phyloP scores from a whole-genome alignment of 2,329 filamentous ascomycete genomes.

The Calycina herbarum region DNA sequence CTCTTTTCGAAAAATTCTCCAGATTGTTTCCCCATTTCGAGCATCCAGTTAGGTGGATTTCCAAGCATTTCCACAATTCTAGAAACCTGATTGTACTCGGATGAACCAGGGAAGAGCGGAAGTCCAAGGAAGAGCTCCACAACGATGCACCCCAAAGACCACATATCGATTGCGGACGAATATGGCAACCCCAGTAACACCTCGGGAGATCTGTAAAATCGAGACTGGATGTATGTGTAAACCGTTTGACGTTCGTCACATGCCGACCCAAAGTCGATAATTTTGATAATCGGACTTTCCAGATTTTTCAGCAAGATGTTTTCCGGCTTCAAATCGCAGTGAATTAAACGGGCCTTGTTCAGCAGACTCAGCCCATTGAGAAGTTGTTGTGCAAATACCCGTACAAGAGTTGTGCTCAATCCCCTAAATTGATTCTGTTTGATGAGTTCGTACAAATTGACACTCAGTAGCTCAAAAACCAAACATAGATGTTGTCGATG shows the following conservation, averaged over 20 bases:
- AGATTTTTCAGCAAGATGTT: conserved; percentile 98
- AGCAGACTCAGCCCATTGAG: conserved; percentile 88
- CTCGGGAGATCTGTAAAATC: conserved; percentile 96
- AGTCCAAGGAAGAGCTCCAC: conserved; percentile 95
- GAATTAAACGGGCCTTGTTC: conserved; percentile 95
- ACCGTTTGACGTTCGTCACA: conserved; percentile 98
- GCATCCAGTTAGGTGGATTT: conserved; percentile 96
- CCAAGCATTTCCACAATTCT: conserved; percentile 98
- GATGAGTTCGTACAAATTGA: conserved; percentile 97
- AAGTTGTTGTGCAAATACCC: conserved; percentile 95
- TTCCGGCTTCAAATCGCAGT: conserved; percentile 97
- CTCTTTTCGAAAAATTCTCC: conserved; percentile 96
- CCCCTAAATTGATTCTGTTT: conserved; percentile 99
- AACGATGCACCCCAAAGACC: conserved; percentile 97
- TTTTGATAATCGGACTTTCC: conserved; percentile 98
- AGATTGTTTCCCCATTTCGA: conserved; percentile 97
- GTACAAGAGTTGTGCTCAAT: conserved; percentile 91
- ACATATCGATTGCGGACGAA: conserved; percentile 99
- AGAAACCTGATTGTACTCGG: conserved; percentile 97
- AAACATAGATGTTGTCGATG: conserved; percentile 95
- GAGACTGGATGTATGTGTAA: conserved; percentile 98
- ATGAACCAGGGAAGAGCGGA: conserved; percentile 93
- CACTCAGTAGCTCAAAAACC: conserved; percentile 93
- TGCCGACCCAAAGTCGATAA: conserved; percentile 98
- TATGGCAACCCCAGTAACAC: conserved; percentile 94